Conservation (phyloP, 176 grass and related monocot genomes). For the Alloteropsis semialata region DNA sequence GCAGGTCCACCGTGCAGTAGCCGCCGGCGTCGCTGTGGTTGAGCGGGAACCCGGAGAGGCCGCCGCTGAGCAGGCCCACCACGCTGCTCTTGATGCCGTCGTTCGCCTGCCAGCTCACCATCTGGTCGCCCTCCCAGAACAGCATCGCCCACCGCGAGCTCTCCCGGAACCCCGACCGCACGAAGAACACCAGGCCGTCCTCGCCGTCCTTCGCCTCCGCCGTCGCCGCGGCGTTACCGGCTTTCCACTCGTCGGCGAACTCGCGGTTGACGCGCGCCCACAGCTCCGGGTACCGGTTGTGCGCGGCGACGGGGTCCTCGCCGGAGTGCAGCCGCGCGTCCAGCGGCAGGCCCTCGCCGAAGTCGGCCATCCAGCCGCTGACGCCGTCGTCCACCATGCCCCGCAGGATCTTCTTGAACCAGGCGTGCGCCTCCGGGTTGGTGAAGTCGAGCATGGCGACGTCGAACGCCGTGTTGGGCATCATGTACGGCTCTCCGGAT, state of each 20-base stretch:
- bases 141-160: constrained; percentile 87
- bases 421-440: constrained; percentile 56
- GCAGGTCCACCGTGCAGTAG: constrained; percentile 82
- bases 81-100: constrained; percentile 99
- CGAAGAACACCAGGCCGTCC: constrained; percentile 86
- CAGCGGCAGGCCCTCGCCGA: constrained; percentile 86
- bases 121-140: constrained; percentile 97
- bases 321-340: constrained; percentile 81
- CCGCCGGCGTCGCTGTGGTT: constrained; percentile 95
- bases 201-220: constrained; percentile 1
- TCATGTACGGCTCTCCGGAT: constrained; percentile 76
- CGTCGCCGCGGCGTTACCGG: neutral
- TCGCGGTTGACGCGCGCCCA: constrained; percentile 92
- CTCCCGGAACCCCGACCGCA: constrained; percentile 77
- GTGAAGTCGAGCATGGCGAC: constrained; percentile 94
- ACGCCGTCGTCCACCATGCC: constrained; percentile 68
- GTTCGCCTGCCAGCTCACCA: constrained; percentile 97
- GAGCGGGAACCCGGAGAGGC: constrained; percentile 87
- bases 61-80: constrained; percentile 79
- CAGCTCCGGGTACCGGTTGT: constrained; percentile 89
- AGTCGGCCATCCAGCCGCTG: constrained; percentile 95
- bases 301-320: constrained; percentile 68
- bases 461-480: constrained; percentile 92
- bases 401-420: constrained; percentile 80
- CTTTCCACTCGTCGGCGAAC: constrained; percentile 71